A percentile compares a stretch with the other conserved stretches of the same genome.
Evolutionary conservation across 768 basidiomycete species (phyloP).

Genomic region (Boletellus ananas): DNA sequence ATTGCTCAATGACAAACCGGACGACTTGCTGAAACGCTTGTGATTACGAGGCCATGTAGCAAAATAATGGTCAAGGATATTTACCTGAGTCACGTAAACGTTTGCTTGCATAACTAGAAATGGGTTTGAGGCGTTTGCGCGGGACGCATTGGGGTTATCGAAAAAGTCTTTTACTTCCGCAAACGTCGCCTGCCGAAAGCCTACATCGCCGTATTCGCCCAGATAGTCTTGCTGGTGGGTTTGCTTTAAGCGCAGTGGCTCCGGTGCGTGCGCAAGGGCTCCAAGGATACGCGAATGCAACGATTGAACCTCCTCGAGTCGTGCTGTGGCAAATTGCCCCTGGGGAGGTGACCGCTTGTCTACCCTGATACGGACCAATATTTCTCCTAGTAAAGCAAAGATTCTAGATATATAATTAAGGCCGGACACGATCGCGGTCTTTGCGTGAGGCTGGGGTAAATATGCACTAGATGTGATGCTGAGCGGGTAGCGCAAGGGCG

Average conservation of each 20-base stretch:
- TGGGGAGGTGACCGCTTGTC: constrained; percentile 84
- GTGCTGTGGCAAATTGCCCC: constrained; percentile 80
- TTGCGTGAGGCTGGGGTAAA: constrained; percentile 82
- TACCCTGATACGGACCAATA: constrained; percentile 79
- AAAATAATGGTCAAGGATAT: constrained; percentile 9
- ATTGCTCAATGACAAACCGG: constrained; percentile 89
- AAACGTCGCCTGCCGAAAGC: constrained; percentile 79
- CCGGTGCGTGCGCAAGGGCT: constrained; percentile 73
- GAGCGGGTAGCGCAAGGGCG: constrained; percentile 11
- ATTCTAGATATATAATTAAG: constrained; percentile 85
- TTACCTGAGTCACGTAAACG: constrained; percentile 86
- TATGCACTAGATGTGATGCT: constrained; percentile 85
- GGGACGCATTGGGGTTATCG: constrained; percentile 83
- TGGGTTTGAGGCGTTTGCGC: constrained; percentile 82
- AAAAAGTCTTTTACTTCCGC: constrained; percentile 90
- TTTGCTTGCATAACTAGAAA: constrained; percentile 93
- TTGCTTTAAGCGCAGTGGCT: constrained; percentile 67
- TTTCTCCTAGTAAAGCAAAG: constrained; percentile 82
- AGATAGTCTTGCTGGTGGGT: constrained; percentile 45
- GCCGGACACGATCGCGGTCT: constrained; percentile 80
- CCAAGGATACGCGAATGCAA: constrained; percentile 73
- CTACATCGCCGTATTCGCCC: constrained; percentile 62
- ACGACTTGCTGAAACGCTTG: constrained; percentile 71
- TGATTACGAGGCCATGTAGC: not conserved
- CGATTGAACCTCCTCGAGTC: constrained; percentile 80